Evolutionary conservation across 495 filamentous ascomycete genomes (phyloP), one percentile per base, ranked within the genome.

Genomic region (Penicillium pulvis): DNA sequence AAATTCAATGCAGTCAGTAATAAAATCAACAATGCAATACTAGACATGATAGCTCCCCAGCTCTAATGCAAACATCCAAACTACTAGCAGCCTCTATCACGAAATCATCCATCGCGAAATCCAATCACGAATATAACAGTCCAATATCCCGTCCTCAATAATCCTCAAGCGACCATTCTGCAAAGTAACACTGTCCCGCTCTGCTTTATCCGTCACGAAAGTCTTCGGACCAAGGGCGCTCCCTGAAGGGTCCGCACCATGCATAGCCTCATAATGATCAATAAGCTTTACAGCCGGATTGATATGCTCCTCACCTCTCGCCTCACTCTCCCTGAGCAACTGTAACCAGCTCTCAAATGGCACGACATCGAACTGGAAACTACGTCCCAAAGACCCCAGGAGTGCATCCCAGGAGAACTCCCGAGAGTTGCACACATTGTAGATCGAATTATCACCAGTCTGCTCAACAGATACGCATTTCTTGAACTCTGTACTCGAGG

Each of bases 201-300:
- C 72, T 5, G 74, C 73, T 56, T 71, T 73, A 11, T 73, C 67
- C 8, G 71, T 74, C 4, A 60, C 16, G 46, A 76, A 78, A 1
- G 9, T 59, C 53, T 64, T 71, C 3, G 28, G 55, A 0, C 14
- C 28, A 26, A 23, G 16, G 1, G 39, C 4, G 39, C 16, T 2
- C 4, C 26, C 47, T 4, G 56, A 42, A 0, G 59, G 20, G 2
- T 17, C 55, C 0, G 36, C 7, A 6, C 67, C 63, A 50, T 73
- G 65, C 72, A 72, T 72, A 2, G 54, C 61, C 53, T 71, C 71
- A 28, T 76, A 88, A 70, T 83, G 86, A 10, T 76, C 79, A n/a
- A 82, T 66, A 48, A 88, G 67, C 60, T 87, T 87, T 39, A 85
- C 78, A 4, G 83, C 78, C 2, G 86, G 84, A 55, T 87, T 88